A percentile compares a stretch with the other conserved stretches of the same genome.
phyloP scores from a whole-genome alignment of 2,329 filamentous ascomycete genomes.

The Fusarium agapanthi region DNA sequence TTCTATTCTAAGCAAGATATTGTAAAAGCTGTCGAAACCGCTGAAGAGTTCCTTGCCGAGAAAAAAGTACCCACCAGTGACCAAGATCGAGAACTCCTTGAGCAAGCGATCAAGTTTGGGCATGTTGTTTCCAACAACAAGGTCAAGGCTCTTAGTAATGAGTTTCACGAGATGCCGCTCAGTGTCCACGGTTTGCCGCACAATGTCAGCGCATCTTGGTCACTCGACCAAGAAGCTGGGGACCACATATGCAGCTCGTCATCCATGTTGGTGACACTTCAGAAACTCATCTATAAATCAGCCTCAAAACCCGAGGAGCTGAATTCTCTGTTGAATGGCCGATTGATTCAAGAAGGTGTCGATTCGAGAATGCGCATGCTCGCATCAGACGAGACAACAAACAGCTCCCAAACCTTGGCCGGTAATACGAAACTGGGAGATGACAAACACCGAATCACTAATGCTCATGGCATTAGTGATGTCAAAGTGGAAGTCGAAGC shows the following conservation, averaged over 20 bases:
- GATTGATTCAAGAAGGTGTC: conserved; percentile 52
- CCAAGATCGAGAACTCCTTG: conserved; percentile 69
- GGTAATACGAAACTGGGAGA: conserved; percentile 56
- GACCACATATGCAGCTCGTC: conserved; percentile 61
- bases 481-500: conserved; percentile 33
- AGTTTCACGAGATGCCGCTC: conserved; percentile 80
- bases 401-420: conserved; percentile 44
- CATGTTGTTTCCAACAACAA: conserved; percentile 65
- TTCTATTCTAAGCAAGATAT: conserved; percentile 76
- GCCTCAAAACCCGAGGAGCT: conserved; percentile 55
- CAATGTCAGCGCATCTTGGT: conserved; percentile 70
- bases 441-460: conserved; percentile 47
- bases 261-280: conserved; percentile 60
- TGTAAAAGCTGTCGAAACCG: conserved; percentile 69
- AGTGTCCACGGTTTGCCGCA: conserved; percentile 74
- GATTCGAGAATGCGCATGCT: conserved; percentile 48
- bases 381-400: conserved; percentile 7
- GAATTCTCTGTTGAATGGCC: conserved; percentile 58
- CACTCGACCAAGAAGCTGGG: conserved; percentile 64
- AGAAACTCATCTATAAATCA: conserved; percentile 60
- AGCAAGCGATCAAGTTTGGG: conserved; percentile 72
- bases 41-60: conserved; percentile 72
- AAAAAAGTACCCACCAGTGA: conserved; percentile 65
- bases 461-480: conserved; percentile 43
- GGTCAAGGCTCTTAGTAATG: conserved; percentile 73